These are phyloP conservation scores for Xerocomus brunneocitrinus DNA, from an alignment of 768 basidiomycete genomes.

Conservation along the genomic window DNA sequence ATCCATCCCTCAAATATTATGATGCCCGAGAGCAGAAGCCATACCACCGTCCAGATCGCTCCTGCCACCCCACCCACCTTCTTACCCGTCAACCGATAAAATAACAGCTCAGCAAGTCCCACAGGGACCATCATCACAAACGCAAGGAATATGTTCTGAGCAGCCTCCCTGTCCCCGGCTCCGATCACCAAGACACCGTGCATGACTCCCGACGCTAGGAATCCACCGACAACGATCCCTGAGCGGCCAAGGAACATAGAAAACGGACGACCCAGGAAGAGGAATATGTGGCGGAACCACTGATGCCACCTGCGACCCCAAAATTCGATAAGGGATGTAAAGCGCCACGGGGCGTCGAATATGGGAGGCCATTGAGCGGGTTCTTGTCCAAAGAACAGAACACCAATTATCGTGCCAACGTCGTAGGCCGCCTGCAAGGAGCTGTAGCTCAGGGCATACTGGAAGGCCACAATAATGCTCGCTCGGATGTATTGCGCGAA, in stretches of 20 bases:
- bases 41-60: constrained; percentile 34
- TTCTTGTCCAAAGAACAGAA: constrained; percentile 28
- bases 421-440: constrained; percentile 37
- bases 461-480: constrained; percentile 38
- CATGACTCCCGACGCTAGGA: constrained; percentile 51
- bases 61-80: constrained; percentile 29
- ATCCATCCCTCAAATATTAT: constrained; percentile 21
- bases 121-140: constrained; percentile 55
- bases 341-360: constrained; percentile 32
- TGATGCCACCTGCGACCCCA: constrained; percentile 39
- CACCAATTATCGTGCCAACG: constrained; percentile 17
- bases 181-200: constrained; percentile 52
- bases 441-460: constrained; percentile 42
- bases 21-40: constrained; percentile 24
- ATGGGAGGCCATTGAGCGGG: constrained; percentile 32
- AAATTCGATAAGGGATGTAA: constrained; percentile 35
- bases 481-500: constrained; percentile 33
- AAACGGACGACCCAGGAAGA: constrained; percentile 23
- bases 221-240: constrained; percentile 51
- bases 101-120: constrained; percentile 37
- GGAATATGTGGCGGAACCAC: constrained; percentile 14
- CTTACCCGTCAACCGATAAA: constrained; percentile 16
- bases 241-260: constrained; percentile 25
- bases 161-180: constrained; percentile 44
- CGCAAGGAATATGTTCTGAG: constrained; percentile 30